phyloP scores from a whole-genome alignment of 345 rosid species.

The Rubroshorea leprosula region DNA sequence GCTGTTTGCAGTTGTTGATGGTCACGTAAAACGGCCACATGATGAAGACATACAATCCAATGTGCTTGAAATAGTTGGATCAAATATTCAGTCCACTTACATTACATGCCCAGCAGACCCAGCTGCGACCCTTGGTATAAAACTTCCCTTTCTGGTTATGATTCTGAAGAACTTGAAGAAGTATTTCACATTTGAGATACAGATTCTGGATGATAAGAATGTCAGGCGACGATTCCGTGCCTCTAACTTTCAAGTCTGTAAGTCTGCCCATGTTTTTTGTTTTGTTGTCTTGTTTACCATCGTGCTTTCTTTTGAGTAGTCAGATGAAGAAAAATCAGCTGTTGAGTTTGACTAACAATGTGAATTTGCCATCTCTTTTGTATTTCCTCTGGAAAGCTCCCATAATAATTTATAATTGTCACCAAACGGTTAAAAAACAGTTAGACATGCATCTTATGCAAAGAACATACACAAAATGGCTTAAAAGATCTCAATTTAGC shows the following conservation, averaged over 20 bases:
- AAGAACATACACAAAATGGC: too few species aligned
- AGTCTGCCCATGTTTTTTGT: slow-evolving; percentile 37
- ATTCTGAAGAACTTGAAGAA: slow-evolving; percentile 88
- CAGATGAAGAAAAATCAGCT: too few species aligned
- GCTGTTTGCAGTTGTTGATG: slow-evolving; percentile 56
- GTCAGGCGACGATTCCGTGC: slow-evolving; percentile 94
- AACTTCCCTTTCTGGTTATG: slow-evolving; percentile 88
- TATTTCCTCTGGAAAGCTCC: too few species aligned
- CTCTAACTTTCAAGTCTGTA: slow-evolving; percentile 98
- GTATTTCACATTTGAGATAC: slow-evolving; percentile 94
- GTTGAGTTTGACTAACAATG: too few species aligned
- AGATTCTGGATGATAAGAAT: slow-evolving; percentile 93
- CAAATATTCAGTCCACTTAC: slow-evolving; percentile 80
- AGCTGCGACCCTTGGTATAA: slow-evolving; percentile 89
- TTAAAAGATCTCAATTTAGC: too few species aligned
- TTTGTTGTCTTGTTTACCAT: neutral
- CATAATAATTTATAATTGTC: too few species aligned
- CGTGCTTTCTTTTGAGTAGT: neutral
- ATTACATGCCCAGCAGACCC: slow-evolving; percentile 95
- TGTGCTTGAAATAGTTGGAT: slow-evolving; percentile 83
- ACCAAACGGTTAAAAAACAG: too few species aligned
- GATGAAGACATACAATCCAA: slow-evolving; percentile 89
- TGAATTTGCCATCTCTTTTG: too few species aligned
- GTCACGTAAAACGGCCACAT: slow-evolving; percentile 77
- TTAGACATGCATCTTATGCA: too few species aligned